Conservation (phyloP, 805 yeast genomes). For the Metschnikowia gruessii region DNA sequence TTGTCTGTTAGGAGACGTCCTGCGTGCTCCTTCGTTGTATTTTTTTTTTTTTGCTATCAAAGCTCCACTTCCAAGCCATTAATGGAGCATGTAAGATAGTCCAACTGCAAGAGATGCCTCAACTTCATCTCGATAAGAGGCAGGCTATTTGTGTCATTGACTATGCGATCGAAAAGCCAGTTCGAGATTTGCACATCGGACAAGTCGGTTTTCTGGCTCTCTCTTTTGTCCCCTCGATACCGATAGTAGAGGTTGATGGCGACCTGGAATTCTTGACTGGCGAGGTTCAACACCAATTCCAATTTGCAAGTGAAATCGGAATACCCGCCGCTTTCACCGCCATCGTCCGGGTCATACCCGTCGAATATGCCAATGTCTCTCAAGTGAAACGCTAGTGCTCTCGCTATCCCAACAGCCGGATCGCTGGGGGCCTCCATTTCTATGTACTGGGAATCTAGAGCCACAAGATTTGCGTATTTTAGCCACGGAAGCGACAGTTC, state of each 20-base stretch:
- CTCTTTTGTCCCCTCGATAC: conserved; percentile 7
- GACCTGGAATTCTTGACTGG: conserved; percentile 7
- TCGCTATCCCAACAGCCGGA: conserved; percentile 15
- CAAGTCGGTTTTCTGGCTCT: conserved; percentile 5
- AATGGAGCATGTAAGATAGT: conserved; percentile 10
- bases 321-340: conserved; percentile 7
- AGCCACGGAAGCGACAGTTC: conserved; percentile 14
- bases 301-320: conserved; percentile 14
- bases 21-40: conserved; percentile 4
- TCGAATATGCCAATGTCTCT: conserved; percentile 16
- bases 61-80: conserved; percentile 17
- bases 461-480: conserved; percentile 9
- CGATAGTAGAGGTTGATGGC: conserved; percentile 11
- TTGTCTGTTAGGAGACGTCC: conserved; percentile 3
- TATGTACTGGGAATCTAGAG: conserved; percentile 11
- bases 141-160: conserved; percentile 10
- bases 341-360: conserved; percentile 14
- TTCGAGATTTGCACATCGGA: conserved; percentile 13
- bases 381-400: conserved; percentile 17
- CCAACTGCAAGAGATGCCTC: conserved; percentile 13
- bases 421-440: conserved; percentile 13
- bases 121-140: conserved; percentile 16
- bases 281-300: conserved; percentile 7
- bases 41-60: conserved; percentile 1
- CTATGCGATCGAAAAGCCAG: conserved; percentile 16